These are phyloP conservation scores for Saturnispora saitoi DNA, from an alignment of 805 yeast species.

Conservation along the genomic window DNA sequence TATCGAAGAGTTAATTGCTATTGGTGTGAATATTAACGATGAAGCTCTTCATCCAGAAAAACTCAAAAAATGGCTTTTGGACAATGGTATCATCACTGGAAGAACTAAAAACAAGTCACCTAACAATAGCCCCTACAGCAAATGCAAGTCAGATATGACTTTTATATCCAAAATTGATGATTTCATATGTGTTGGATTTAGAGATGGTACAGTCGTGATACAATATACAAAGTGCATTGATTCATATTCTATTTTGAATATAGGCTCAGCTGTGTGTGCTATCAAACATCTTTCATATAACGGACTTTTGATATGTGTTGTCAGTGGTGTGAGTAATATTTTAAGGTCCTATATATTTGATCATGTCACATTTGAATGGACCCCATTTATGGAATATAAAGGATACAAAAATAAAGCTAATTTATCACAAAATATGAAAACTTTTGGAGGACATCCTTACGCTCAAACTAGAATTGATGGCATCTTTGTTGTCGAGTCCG, in stretches of 20 bases:
- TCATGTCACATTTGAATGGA: background rate
- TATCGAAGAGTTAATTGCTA: background rate
- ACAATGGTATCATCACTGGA: background rate
- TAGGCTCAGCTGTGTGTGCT: conserved; percentile 8
- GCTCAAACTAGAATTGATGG: background rate
- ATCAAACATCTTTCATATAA: background rate
- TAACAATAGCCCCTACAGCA: background rate
- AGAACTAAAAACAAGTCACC: too few species aligned
- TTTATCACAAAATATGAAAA: conserved; percentile 2
- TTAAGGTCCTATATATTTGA: conserved; percentile 6
- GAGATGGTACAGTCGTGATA: conserved; percentile 10
- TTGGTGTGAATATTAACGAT: background rate
- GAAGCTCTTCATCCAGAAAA: background rate
- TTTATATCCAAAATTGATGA: background rate
- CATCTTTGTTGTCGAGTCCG: conserved; percentile 12
- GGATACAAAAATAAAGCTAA: conserved; percentile 6
- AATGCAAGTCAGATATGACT: conserved; percentile 7
- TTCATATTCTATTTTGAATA: background rate
- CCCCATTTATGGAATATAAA: conserved; percentile 4
- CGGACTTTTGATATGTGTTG: conserved; percentile 1
- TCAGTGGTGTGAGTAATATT: conserved; percentile 6
- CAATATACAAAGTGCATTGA: background rate
- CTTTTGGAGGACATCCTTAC: background rate
- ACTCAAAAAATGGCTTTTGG: background rate
- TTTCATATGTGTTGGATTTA: conserved; percentile 4